A percentile compares a stretch with the other conserved stretches of the same genome.
Evolutionary conservation across 495 filamentous ascomycete genomes (phyloP).

Genomic region (Glarea lozoyensis): DNA sequence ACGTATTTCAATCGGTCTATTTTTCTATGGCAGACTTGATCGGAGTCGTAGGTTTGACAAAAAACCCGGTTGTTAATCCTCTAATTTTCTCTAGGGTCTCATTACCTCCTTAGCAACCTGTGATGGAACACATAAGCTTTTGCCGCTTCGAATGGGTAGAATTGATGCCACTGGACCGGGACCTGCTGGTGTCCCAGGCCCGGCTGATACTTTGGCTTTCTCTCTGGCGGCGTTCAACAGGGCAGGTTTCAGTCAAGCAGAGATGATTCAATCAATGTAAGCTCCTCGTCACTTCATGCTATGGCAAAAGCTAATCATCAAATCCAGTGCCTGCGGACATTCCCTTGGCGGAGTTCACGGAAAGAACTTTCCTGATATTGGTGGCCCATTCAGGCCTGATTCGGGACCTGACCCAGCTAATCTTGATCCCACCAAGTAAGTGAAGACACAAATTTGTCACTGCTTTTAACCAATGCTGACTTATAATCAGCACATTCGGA

Average conservation of each 20-base stretch:
- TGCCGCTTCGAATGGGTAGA: constrained; percentile 25
- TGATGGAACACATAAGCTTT: constrained; percentile 3
- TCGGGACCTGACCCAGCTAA: background rate
- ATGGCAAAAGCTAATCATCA: background rate
- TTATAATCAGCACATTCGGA: background rate
- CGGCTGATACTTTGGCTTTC: constrained; percentile 15
- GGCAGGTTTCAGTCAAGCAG: constrained; percentile 17
- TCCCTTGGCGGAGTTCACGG: constrained; percentile 21
- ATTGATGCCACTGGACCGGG: constrained; percentile 33
- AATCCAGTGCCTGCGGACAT: constrained; percentile 17
- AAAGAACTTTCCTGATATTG: constrained; percentile 22
- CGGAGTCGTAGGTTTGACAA: background rate
- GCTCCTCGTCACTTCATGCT: background rate
- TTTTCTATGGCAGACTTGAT: background rate
- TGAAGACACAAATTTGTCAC: no score
- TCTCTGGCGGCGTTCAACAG: constrained; percentile 13
- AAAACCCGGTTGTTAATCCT: background rate
- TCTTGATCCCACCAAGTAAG: no score
- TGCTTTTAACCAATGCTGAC: no score
- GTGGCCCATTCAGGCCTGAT: constrained; percentile 1
- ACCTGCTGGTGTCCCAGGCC: constrained; percentile 30
- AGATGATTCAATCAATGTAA: constrained; percentile 10
- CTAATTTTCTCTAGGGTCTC: constrained; percentile 2
- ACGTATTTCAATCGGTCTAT: no score
- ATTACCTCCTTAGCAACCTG: constrained; percentile 3